Evolutionary conservation across 495 filamentous ascomycete genomes (phyloP), one percentile per base, ranked within the genome.

Genomic region (Polyplosphaeria fusca): DNA sequence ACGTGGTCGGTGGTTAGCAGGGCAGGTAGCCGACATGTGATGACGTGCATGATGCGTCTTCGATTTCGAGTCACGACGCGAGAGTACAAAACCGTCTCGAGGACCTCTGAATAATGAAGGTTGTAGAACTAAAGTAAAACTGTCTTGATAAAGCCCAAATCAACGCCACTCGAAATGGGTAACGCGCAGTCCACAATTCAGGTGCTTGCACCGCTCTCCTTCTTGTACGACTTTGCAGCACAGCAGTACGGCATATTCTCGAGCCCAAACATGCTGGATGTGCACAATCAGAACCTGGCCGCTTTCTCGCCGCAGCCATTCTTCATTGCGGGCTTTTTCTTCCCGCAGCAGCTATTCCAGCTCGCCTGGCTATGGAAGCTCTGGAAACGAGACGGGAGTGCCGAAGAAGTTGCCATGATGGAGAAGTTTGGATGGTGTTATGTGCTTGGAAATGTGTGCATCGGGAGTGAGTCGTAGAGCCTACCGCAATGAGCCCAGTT

Each of bases 321-420:
- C 55, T 80, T 79, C 70, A 81, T 81, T 48, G 78, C 47, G 12
- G 77, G 55, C 48, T 80, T 81, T 66, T 81, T 81, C 69, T 76
- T 76, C 64, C 74, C 76, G 2, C 77, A 81, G 65, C 77, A 81
- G 56, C 46, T 79, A 35, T 74, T 81, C 61, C 76, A 81, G 60
- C 58, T 78, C 14, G 70, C 65, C 4, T 81, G 76, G 75, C 65
- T 80, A 4, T 80, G 75, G 56, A 66, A 70, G 45, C 67, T 80
- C 5, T 78, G 71, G 64, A 73, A 73, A 32, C 58, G 52, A 23
- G 47, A 60, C 30, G 48, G 66, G 12, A 62, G 18, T 22, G 63
- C 65, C 22, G 55, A 30, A 18, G 70, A 76, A 32, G 37, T 71
- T 4, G 70, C 73, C 20, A 32, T 60, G 48, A 73, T 74, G 64